phyloP scores from a whole-genome alignment of 1,139 yeast genomes.

The Meyerozyma smithsonii region DNA sequence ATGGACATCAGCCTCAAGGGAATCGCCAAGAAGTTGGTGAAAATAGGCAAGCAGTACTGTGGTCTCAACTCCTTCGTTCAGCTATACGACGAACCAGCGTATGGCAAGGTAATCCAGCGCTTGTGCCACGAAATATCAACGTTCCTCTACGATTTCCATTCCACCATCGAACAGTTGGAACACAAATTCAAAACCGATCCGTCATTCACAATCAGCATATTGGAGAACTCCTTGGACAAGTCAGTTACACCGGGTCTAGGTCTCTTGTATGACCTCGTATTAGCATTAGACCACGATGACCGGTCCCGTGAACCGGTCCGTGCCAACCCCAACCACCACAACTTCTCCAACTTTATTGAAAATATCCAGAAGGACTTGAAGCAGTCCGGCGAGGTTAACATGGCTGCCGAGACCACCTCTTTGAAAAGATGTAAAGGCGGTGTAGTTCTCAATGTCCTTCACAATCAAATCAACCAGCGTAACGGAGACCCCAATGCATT shows the following conservation, averaged over 20 bases:
- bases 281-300: constrained; percentile 39
- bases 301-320: constrained; percentile 14
- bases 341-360: constrained; percentile 32
- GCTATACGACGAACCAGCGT: constrained; percentile 46
- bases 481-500: constrained; percentile 65
- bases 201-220: constrained; percentile 27
- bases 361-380: constrained; percentile 39
- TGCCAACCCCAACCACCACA: constrained; percentile 21
- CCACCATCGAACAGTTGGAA: constrained; percentile 50
- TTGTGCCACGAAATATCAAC: constrained; percentile 57
- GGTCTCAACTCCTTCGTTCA: constrained; percentile 54
- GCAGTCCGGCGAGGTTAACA: constrained; percentile 40
- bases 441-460: constrained; percentile 55
- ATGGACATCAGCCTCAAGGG: constrained; percentile 74
- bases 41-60: constrained; percentile 58
- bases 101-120: constrained; percentile 74
- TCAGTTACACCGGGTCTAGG: constrained; percentile 31
- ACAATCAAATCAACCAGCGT: constrained; percentile 48
- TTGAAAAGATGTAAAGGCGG: constrained; percentile 67
- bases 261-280: constrained; percentile 56
- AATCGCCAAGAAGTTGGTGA: constrained; percentile 58
- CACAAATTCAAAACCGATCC: constrained; percentile 43
- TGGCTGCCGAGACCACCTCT: constrained; percentile 48
- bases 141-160: constrained; percentile 45
- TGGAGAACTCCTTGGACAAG: constrained; percentile 30